Evolutionary conservation across 2,329 filamentous ascomycete genomes (phyloP).

Genomic region (Cryoendolithus antarcticus): DNA sequence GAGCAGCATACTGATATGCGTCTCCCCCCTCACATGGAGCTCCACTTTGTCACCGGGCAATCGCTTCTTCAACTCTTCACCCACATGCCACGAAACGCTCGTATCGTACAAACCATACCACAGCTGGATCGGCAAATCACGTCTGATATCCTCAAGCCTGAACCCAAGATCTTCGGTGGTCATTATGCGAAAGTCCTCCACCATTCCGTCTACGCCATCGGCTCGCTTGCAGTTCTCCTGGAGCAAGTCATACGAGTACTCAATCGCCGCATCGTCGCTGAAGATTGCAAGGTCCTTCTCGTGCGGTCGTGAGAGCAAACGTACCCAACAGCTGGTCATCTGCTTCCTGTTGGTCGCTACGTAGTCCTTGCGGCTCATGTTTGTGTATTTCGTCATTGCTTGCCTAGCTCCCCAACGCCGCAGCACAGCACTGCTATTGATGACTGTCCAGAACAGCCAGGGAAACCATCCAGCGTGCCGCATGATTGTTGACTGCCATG

Average conservation of each 20-base stretch:
- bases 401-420: not conserved
- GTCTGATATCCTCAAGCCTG: not conserved
- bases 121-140: not conserved
- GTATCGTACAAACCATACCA: constrained; percentile 2
- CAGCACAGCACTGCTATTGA: not conserved
- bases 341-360: not conserved
- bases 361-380: not conserved
- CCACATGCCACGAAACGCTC: constrained; percentile 1
- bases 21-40: not conserved
- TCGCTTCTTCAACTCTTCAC: not conserved
- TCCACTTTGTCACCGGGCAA: not conserved
- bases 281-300: constrained; percentile 1
- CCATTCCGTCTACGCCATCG: not conserved
- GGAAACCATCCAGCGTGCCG: not conserved
- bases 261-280: not conserved
- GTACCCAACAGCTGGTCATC: not conserved
- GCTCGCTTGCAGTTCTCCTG: constrained; percentile 1
- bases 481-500: not conserved
- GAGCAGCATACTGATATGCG: constrained; percentile 1
- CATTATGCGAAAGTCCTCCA: constrained; percentile 1
- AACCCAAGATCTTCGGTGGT: constrained; percentile 2
- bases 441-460: constrained; percentile 1
- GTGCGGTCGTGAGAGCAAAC: not conserved
- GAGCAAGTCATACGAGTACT: not conserved
- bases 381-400: not conserved